Evolutionary conservation across 495 filamentous ascomycete genomes (phyloP).

Genomic region (Penicillium waksmanii): DNA sequence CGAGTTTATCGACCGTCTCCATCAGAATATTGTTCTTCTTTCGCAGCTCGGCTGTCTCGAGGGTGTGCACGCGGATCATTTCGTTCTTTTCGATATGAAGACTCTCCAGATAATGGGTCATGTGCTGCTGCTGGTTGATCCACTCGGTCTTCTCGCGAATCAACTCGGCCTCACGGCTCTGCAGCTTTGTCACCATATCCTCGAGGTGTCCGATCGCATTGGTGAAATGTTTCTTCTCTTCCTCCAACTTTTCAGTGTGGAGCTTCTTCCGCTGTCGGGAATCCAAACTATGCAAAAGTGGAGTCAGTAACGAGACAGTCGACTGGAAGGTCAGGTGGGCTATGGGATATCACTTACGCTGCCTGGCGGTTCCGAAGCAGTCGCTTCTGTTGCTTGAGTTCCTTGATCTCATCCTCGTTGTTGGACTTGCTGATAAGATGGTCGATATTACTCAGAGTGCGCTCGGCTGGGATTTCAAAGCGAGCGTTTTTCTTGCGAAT

Average conservation of each 20-base stretch:
- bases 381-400: constrained; percentile 97
- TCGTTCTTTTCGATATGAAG: constrained; percentile 89
- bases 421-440: constrained; percentile 83
- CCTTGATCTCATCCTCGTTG: constrained; percentile 95
- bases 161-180: constrained; percentile 60
- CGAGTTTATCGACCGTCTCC: constrained; percentile 79
- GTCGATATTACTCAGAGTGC: constrained; percentile 94
- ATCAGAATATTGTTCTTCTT: constrained; percentile 92
- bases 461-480: constrained; percentile 94
- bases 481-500: constrained; percentile 99
- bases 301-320: constrained; percentile 33
- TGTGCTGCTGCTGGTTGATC: constrained; percentile 67
- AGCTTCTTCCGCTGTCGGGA: constrained; percentile 98
- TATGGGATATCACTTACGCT: constrained; percentile 63
- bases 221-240: constrained; percentile 91
- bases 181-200: constrained; percentile 67
- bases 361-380: constrained; percentile 93
- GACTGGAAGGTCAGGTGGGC: not conserved
- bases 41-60: constrained; percentile 91
- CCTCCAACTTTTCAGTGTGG: constrained; percentile 95
- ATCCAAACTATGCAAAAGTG: constrained; percentile 67
- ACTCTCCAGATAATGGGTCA: constrained; percentile 73
- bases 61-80: constrained; percentile 83
- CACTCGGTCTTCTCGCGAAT: constrained; percentile 70
- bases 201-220: constrained; percentile 75